Evolutionary conservation across 768 basidiomycete genomes (phyloP), one percentile per base, ranked within the genome.

Genomic region (Lactarius trivialis): DNA sequence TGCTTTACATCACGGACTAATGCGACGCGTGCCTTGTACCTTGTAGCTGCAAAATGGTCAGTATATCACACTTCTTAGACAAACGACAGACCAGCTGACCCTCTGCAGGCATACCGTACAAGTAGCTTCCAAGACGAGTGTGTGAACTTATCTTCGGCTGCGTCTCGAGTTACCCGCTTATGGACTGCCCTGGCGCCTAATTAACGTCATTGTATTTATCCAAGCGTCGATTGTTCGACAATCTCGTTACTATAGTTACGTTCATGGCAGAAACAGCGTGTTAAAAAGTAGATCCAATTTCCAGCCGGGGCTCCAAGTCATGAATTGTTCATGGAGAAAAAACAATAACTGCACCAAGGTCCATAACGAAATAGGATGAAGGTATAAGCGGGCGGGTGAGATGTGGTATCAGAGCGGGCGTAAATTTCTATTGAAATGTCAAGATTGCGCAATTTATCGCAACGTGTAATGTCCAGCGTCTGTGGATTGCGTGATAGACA

Each of bases 41-140:
- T 33, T 52, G 4, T 65, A 81, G 80, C 68, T 81, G 56, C 81
- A 81, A 70, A 81, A 81, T 39, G 80, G 80, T 77, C 62, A 60
- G 74, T 67, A 19, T 32, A 6, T 58, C 28, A 49, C 28, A 8
- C 12, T 14, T 14, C 36, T 14, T 15, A 52, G 26, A 43, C 37
- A n/a, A n/a, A n/a, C n/a, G n/a, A n/a, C 17, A 17, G 17, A 24
- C 19, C 12, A 8, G 15, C 34, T 53, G 12, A 50, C 36, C 54
- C 7, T 52, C 3, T 33, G 7, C 6, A 67, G 66, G 66, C n/a
- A 67, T 67, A 21, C 66, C 66, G 7, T 67, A 67, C 49, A 65
- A 61, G 45, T 61, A 57, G 9, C 15, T 14, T 28, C 24, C 30
- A 2, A 28, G 50, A 48, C 5, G 45, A 2, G 17, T 17, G 28